Evolutionary conservation across 352 stramenopile species (phyloP).

Genomic region (Globisporangium perplexum): DNA sequence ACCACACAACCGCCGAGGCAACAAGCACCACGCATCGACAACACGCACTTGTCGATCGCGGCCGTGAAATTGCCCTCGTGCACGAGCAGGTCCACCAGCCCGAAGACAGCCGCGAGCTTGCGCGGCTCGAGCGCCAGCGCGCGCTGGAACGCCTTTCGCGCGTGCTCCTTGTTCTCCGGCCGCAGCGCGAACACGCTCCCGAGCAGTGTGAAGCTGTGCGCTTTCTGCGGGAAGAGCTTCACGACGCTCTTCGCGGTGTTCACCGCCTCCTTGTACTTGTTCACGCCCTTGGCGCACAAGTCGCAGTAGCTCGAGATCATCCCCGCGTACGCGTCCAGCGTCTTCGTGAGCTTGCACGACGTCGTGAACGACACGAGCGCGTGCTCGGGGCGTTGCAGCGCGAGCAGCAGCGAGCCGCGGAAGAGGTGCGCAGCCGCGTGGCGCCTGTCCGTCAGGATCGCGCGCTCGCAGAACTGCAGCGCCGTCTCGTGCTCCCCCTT

Average conservation of each 20-base stretch:
- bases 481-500: constrained; percentile 68
- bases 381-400: constrained; percentile 52
- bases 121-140: constrained; percentile 56
- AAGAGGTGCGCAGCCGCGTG: constrained; percentile 56
- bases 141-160: constrained; percentile 49
- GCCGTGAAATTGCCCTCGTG: constrained; percentile 38
- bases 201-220: constrained; percentile 65
- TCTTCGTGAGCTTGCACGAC: constrained; percentile 50
- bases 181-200: constrained; percentile 69
- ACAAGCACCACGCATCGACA: not conserved
- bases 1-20: not conserved
- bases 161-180: constrained; percentile 52
- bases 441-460: constrained; percentile 31
- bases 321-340: constrained; percentile 62
- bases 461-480: constrained; percentile 66
- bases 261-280: constrained; percentile 74
- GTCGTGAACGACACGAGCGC: constrained; percentile 61
- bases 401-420: constrained; percentile 51
- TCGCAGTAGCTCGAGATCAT: constrained; percentile 75
- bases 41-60: constrained; percentile 54
- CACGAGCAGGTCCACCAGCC: constrained; percentile 61
- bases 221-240: constrained; percentile 63
- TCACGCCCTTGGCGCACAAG: constrained; percentile 48
- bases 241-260: constrained; percentile 58
- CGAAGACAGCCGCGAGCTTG: constrained; percentile 59